phyloP scores from a whole-genome alignment of 495 filamentous ascomycete species.

The Penicillium ochrochloron region DNA sequence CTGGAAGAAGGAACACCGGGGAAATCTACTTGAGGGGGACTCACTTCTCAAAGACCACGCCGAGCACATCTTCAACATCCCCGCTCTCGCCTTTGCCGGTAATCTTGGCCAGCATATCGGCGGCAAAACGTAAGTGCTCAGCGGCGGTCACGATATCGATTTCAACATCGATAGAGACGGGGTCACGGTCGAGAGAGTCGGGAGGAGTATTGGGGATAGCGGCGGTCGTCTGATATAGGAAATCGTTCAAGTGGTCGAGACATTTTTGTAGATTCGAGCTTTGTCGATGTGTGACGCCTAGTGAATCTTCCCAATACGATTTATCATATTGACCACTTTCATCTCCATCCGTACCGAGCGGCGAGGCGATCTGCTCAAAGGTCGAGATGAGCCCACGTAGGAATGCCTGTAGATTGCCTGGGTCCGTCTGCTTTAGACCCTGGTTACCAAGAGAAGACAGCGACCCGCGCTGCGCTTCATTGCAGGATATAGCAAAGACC shows the following conservation, averaged over 20 bases:
- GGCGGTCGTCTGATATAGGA: constrained; percentile 52
- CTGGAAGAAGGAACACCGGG: not conserved
- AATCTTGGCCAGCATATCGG: constrained; percentile 78
- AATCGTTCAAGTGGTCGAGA: constrained; percentile 67
- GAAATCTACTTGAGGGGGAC: constrained; percentile 26
- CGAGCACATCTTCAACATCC: constrained; percentile 95
- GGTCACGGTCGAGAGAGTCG: not conserved
- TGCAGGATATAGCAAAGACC: constrained; percentile 75
- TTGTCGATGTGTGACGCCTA: constrained; percentile 90
- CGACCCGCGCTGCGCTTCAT: constrained; percentile 35
- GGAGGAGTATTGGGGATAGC: constrained; percentile 6
- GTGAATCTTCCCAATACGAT: constrained; percentile 77
- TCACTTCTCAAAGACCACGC: constrained; percentile 97
- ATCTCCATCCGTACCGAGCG: constrained; percentile 46
- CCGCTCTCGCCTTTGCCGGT: constrained; percentile 85
- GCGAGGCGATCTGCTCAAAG: constrained; percentile 75
- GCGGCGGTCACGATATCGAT: constrained; percentile 92
- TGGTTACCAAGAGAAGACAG: not conserved
- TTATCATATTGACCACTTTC: constrained; percentile 45
- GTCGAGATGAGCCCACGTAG: constrained; percentile 66
- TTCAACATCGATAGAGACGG: constrained; percentile 41
- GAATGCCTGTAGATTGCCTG: constrained; percentile 71
- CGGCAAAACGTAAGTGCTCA: constrained; percentile 83
- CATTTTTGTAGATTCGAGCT: constrained; percentile 78
- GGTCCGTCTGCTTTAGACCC: constrained; percentile 40